Conservation (phyloP, 192 early-diverging fungal species). For the Coemansia sp. region DNA sequence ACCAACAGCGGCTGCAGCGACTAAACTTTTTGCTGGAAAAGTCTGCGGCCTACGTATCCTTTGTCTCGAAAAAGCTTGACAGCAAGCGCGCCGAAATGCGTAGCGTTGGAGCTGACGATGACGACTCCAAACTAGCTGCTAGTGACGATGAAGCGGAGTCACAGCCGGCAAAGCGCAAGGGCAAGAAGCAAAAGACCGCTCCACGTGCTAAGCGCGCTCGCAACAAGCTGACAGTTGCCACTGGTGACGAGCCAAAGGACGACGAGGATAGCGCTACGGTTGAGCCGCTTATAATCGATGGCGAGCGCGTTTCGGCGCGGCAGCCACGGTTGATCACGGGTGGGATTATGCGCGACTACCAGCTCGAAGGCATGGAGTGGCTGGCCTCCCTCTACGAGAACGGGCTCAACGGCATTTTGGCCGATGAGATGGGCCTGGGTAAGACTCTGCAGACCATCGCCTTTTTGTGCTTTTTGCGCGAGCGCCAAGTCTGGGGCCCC, state of each 20-base stretch:
- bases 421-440: slow-evolving; percentile 95
- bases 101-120: slow-evolving; percentile 46
- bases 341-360: slow-evolving; percentile 90
- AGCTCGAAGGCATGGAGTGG: slow-evolving; percentile 96
- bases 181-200: slow-evolving; percentile 22
- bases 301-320: slow-evolving; percentile 60
- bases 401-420: slow-evolving; percentile 95
- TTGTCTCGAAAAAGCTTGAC: slow-evolving; percentile 77
- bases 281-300: slow-evolving; percentile 22
- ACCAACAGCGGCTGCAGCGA: slow-evolving; percentile 70
- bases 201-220: slow-evolving; percentile 7
- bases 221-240: background rate
- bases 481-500: slow-evolving; percentile 81
- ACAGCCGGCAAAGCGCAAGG: slow-evolving; percentile 13
- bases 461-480: slow-evolving; percentile 80
- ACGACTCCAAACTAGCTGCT: slow-evolving; percentile 17
- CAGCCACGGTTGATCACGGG: slow-evolving; percentile 84
- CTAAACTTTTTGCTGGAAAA: slow-evolving; percentile 81
- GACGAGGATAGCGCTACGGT: background rate
- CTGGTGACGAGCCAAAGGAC: background rate
- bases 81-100: slow-evolving; percentile 71
- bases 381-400: slow-evolving; percentile 93
- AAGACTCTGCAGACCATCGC: slow-evolving; percentile 96
- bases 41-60: slow-evolving; percentile 78
- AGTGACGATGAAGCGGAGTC: slow-evolving; percentile 13